Evolutionary conservation across 108 stramenopile genomes (phyloP).

Genomic region (Hondaea fermentalgiana): DNA sequence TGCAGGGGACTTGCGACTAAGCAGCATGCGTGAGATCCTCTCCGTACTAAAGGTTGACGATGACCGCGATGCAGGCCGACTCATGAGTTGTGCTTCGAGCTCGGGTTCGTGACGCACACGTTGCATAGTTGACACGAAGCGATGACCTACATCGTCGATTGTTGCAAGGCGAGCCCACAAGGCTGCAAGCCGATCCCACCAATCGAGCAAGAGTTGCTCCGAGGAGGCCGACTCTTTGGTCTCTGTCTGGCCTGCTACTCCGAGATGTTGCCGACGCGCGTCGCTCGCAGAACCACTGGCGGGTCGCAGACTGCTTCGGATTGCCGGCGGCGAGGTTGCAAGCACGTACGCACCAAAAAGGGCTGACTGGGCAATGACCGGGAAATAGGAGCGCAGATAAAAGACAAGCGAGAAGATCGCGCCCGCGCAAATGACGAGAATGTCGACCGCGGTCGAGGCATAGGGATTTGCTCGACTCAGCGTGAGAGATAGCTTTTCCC

Average conservation of each 20-base stretch:
- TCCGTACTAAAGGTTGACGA: neutral
- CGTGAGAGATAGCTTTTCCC: neutral
- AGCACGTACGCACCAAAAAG: no score
- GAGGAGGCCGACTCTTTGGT: no score
- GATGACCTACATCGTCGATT: neutral
- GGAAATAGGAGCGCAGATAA: neutral
- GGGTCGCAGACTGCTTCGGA: no score
- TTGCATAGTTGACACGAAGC: neutral
- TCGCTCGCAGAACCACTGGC: no score
- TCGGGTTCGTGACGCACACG: neutral
- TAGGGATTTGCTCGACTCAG: neutral
- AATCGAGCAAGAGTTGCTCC: neutral
- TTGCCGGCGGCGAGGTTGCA: no score
- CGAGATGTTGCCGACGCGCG: no score
- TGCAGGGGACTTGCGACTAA: neutral
- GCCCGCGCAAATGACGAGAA: neutral
- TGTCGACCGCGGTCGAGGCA: neutral
- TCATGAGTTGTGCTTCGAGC: neutral
- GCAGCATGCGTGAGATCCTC: neutral
- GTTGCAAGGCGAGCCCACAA: neutral
- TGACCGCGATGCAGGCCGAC: neutral
- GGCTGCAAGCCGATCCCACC: neutral
- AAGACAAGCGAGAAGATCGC: neutral
- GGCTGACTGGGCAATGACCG: neutral
- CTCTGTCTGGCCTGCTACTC: no score